A percentile compares a stretch with the other conserved stretches of the same genome.
These are phyloP conservation scores for Suhomyces taliae DNA, from an alignment of 1,139 yeast genomes.

Conservation along the genomic window DNA sequence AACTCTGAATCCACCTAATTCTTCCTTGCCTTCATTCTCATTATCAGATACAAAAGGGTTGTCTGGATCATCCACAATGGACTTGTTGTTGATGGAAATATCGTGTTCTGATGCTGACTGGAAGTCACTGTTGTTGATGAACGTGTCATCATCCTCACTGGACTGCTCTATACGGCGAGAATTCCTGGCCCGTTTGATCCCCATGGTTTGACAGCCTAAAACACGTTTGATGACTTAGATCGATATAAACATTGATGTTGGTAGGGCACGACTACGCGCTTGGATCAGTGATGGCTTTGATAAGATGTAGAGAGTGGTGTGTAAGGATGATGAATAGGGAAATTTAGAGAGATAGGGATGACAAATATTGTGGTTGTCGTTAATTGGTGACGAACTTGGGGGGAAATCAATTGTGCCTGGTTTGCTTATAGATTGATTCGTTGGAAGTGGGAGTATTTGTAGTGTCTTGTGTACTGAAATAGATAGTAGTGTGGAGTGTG, in stretches of 20 bases:
- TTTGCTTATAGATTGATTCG: too few relatives aligned
- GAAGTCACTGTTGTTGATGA: conserved; percentile 43
- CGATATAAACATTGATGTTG: conserved; percentile 4
- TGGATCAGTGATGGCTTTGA: neutral
- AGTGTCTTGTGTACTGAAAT: too few relatives aligned
- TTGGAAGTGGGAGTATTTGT: too few relatives aligned
- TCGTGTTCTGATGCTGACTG: conserved; percentile 7
- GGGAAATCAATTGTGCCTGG: too few relatives aligned
- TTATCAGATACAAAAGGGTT: conserved; percentile 5
- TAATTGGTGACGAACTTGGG: too few relatives aligned
- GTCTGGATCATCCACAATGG: conserved; percentile 1
- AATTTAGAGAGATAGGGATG: too few relatives aligned
- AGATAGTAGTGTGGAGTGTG: too few relatives aligned
- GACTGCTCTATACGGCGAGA: conserved; percentile 8
- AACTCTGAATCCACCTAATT: neutral
- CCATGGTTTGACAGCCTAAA: conserved; percentile 10
- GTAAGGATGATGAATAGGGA: too few relatives aligned
- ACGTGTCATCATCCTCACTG: conserved; percentile 23
- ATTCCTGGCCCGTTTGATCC: conserved; percentile 15
- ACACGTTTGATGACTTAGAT: conserved; percentile 2
- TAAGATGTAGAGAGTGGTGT: neutral
- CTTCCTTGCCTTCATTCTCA: neutral
- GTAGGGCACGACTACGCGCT: conserved; percentile 8
- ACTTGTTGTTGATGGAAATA: neutral
- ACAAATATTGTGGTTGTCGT: too few relatives aligned